Base-by-base conservation (phyloP, 768 basidiomycete species). In the Tulasnella sp. region DNA sequence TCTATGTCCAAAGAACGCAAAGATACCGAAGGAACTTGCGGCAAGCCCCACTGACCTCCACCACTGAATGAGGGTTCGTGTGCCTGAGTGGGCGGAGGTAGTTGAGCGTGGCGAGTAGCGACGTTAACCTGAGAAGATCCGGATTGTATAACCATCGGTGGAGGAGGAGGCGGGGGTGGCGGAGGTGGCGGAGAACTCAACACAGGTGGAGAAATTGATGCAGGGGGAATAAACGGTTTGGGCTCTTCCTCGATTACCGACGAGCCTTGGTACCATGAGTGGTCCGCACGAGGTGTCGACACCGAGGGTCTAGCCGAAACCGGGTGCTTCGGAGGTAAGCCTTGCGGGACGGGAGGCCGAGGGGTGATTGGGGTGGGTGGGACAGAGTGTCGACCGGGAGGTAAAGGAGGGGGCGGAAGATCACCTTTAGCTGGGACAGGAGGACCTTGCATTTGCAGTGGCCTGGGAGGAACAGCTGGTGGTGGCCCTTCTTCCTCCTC, bases 401-500 rank as follows among this genome's bases (percentile, higher is more conserved):
- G 35, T 45, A 48, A 57, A 19, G 60, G 60, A n/a, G 57, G 57
- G 17, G 57, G 48, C 14, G 46, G 46, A 15, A 23, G 34, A 21
- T 6, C 37, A 17, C 29, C 34, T n/a, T 27, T 32, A 23, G 69
- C 64, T 34, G 66, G 55, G 29, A 70, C 69, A 21, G 71, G 67
- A 12, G 65, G 66, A 19, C 62, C 67, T 23, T 80, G 76, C 25
- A 74, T 69, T 14, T 83, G 81, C 27, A 81, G 70, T 7, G 80
- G 77, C 21, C 81, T 80, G 0, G 79, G 75, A 2, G 69, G 69
- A 49, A 61, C 58, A 35, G 63, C 65, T 46, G 59, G 52, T 40
- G 63, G 57, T 32, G 75, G 74, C 54, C 76, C 77, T 50, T 71
- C 75, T 60, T 83, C 81, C 34, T 80, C 73, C 58, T 81, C 73